Base-by-base conservation (phyloP, 306 rosid genomes). In the Abrus pulchellus region DNA sequence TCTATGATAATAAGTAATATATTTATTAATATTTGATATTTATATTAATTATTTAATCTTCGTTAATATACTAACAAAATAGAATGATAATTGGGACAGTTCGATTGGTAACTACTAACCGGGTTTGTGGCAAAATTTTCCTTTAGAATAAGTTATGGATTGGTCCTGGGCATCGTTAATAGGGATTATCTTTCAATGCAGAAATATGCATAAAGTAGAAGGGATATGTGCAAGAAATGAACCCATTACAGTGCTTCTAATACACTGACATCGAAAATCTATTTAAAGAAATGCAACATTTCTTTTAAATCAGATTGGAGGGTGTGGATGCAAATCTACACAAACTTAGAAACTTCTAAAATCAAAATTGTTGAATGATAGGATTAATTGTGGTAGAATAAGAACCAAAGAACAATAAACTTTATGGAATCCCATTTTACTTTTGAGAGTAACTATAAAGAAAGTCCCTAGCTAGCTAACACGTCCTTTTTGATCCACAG, bases 381-480 rank as follows among this genome's bases (percentile, higher is more conserved):
- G 57, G 49, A 68, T 67, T 59, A 38, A 68, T 33, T 60, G 77
- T 72, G 79, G 81, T 52, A 73, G 75, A 85, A 68, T 54, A 78
- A 74, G 72, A 75, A 61, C 78, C 77, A 77, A 68, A 69, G 56
- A 72, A 77, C 4, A 77, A 55, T 82, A 55, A 75, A 69, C 72
- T 79, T 75, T 54, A 45, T 61, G 63, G 75, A 82, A 80, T 74
- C 82, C 33, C 56, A 55, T 50, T 85, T 76, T 67, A 45, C 63
- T 50, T 59, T 68, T 76, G 59, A 62, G 32, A 68, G 55, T 56
- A 69, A 20, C 62, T 45, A 61, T 32, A 59, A 79, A 79, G 84
- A 82, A 72, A 70, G 74, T 69, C 75, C 62, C 80, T 27, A 75
- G 48, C 82, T 54, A 69, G 70, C 71, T 74, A 73, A 20, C 67